Base-by-base conservation (phyloP, 306 rosid genomes). In the Echinosophora koreensis region DNA sequence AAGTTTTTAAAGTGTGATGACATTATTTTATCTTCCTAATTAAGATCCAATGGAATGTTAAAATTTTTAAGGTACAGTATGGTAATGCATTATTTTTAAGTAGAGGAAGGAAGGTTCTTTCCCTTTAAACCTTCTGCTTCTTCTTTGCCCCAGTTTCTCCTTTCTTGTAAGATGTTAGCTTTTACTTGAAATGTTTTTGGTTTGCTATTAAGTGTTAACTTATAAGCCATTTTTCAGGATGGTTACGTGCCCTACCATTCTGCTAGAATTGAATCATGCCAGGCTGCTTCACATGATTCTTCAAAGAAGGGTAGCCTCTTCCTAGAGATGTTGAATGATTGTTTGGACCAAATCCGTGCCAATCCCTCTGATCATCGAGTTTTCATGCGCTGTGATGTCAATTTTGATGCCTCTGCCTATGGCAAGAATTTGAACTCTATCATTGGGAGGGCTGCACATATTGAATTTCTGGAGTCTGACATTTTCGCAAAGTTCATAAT, bases 171-270 rank as follows among this genome's bases (percentile, higher is more conserved):
- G 50, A 47, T 49, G 10, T 65, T 75, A 56, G 18, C 42, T 69
- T 69, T 54, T 49, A 3, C 64, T 22, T 17, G 4, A 18, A 71
- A 27, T 64, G 65, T 47, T 50, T 65, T 46, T 38, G 55, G 69
- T 74, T 64, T 69, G 71, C 44, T 68, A 71, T 73, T 80, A 30
- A 84, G 60, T 82, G 30, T 73, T 80, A 32, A 84, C 62, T 82
- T 27, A 73, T 74, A 52, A 57, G 13, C 3, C 55, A 22, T 78
- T 77, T 69, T 42, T 62, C 87, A 94, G 98, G 98, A 94, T 71
- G 97, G 98, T 65, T 92, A 94, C 79, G 97, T 92, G 15, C 98
- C 98, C 8, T 92, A 94, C 62, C 98, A 94, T 82, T 94, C 98
- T 11, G 97, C 98, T 22, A 87, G 98, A 84, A 92, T 94, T 65